Evolutionary conservation across 2,329 filamentous ascomycete genomes (phyloP), one percentile per base, ranked within the genome.

Genomic region (Xylariaceae sp.): DNA sequence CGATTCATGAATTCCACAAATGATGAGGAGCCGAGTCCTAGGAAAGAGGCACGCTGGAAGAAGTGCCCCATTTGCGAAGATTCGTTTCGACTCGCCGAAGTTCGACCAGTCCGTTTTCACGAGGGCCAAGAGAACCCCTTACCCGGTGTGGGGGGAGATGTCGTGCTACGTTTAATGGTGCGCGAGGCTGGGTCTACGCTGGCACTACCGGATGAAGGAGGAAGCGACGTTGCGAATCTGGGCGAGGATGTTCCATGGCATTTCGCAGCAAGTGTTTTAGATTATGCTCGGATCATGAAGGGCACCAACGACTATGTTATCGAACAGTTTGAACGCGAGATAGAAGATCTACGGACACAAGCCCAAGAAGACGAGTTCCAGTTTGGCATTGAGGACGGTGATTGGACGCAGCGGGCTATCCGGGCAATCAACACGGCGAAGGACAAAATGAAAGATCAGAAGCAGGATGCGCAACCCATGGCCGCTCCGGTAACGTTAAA

Each of bases 31-130:
- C 75, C 77, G 7, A 82, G 81, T 56, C 78, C 84, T 8, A 87
- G 88, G 61, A 93, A 88, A 75, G 88, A 85, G 67, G 80, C 89
- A 26, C 83, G 89, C 52, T 97, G 91, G 85, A 96, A 96, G 78
- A 96, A 96, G 72, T 99, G 95, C 66, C 94, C 95, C 0, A 93
- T 99, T 29, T 99, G 95, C 73, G 95, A 91, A 78, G 95, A 99
- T 73, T 87, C 85, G 44, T 86, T 99, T n/a, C 96, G 95, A 71
- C 82, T 93, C n/a, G 89, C 91, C 7, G 95, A 99, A 62, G 91
- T 90, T 19, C 83, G 91, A 45, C 92, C 95, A 1, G 93, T 97
- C 19, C 85, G 93, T 45, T 97, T 95, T 82, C 97, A 96, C 68
- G 85, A 85, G 34, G 94, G 92, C 0, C 92, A 97, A 74, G 93